A percentile compares a stretch with the other conserved stretches of the same genome.
Conservation (phyloP, 331 rosid genomes). For the Malus hybrid region DNA sequence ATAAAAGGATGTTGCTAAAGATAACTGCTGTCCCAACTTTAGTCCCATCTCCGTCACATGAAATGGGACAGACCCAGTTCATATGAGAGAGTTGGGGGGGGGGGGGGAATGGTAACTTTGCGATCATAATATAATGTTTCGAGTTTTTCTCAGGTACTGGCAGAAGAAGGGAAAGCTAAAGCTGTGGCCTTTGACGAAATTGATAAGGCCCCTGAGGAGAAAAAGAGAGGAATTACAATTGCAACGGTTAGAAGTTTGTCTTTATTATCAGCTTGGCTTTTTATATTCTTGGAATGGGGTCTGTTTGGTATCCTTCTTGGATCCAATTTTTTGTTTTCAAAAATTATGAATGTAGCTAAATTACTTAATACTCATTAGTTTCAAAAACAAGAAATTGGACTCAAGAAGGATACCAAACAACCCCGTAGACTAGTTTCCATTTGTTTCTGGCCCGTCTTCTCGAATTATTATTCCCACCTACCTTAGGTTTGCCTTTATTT, state of each 20-base stretch:
- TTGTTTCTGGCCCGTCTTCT: neutral
- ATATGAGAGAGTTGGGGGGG: neutral
- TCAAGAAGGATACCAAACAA: too few species aligned
- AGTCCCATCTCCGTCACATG: neutral
- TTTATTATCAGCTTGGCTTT: neutral
- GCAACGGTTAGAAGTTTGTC: conserved; percentile 52
- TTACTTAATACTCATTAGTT: too few species aligned
- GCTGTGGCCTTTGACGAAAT: conserved; percentile 90
- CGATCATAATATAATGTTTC: neutral
- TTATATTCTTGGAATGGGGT: neutral
- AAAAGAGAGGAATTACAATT: conserved; percentile 90
- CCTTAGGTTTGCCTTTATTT: conserved; percentile 9
- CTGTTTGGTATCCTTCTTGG: too few species aligned
- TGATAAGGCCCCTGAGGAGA: conserved; percentile 97
- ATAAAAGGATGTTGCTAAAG: neutral
- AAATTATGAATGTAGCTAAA: too few species aligned
- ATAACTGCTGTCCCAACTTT: neutral
- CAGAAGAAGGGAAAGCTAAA: conserved; percentile 94
- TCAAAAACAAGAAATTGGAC: too few species aligned
- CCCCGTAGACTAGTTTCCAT: neutral
- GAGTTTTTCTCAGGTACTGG: conserved; percentile 49
- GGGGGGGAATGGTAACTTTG: neutral
- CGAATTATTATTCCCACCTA: neutral
- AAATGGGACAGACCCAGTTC: neutral
- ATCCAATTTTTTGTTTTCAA: too few species aligned